phyloP scores from a whole-genome alignment of 306 rosid species.

The Crotalaria pallida region DNA sequence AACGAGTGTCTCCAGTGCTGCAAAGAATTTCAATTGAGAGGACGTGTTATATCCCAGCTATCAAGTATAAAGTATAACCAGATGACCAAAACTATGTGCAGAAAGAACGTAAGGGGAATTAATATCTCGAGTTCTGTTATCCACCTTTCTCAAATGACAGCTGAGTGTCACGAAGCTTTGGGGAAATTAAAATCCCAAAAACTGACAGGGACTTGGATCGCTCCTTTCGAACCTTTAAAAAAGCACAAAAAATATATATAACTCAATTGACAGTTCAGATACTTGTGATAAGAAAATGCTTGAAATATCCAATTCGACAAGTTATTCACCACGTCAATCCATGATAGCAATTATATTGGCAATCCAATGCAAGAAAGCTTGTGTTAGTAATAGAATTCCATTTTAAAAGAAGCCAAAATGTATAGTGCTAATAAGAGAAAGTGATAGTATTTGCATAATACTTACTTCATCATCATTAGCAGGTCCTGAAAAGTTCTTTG shows the following conservation, averaged over 20 bases:
- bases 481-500: slow-evolving; percentile 21
- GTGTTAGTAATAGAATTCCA: not conserved
- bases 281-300: not conserved
- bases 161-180: slow-evolving; percentile 81
- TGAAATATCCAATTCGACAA: not conserved
- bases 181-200: slow-evolving; percentile 80
- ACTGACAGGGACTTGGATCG: slow-evolving; percentile 53
- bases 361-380: not conserved
- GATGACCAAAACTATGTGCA: not conserved
- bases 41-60: slow-evolving; percentile 19
- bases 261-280: slow-evolving; percentile 15
- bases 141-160: slow-evolving; percentile 83
- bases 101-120: not conserved
- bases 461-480: slow-evolving; percentile 45
- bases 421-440: not conserved
- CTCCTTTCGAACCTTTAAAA: slow-evolving; percentile 56
- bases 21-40: slow-evolving; percentile 19
- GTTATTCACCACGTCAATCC: not conserved
- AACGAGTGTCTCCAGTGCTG: slow-evolving; percentile 71
- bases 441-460: slow-evolving; percentile 1
- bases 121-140: slow-evolving; percentile 11
- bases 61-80: not conserved
- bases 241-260: slow-evolving; percentile 8
- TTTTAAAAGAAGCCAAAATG: not conserved
- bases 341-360: slow-evolving; percentile 12